Conservation (phyloP, 495 filamentous ascomycete genomes). For the Aspergillus cavernicola region DNA sequence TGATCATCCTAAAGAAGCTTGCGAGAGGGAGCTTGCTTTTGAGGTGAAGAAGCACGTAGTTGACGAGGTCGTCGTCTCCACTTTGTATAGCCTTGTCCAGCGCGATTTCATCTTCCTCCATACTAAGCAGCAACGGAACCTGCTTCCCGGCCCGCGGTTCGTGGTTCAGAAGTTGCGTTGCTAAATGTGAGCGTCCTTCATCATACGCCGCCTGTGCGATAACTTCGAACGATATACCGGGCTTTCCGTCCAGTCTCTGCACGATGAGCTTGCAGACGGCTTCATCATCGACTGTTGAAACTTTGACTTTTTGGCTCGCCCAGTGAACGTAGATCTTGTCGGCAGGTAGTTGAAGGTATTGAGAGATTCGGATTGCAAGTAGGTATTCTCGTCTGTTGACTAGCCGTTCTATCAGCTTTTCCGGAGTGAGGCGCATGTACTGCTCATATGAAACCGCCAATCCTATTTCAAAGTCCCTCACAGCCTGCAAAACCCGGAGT, state of each 20-base stretch:
- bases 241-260: conserved; percentile 77
- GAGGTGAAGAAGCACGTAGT: conserved; percentile 82
- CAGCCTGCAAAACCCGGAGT: conserved; percentile 85
- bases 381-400: conserved; percentile 89
- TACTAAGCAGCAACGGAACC: conserved; percentile 87
- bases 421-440: conserved; percentile 80
- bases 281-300: conserved; percentile 81
- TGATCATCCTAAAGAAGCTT: conserved; percentile 90
- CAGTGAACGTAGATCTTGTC: conserved; percentile 93
- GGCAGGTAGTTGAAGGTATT: conserved; percentile 80
- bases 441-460: conserved; percentile 91
- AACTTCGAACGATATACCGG: conserved; percentile 88
- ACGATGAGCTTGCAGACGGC: conserved; percentile 84
- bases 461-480: conserved; percentile 86
- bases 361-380: conserved; percentile 83
- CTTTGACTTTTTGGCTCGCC: conserved; percentile 89
- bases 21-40: conserved; percentile 88
- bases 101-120: conserved; percentile 94
- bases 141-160: conserved; percentile 92
- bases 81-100: conserved; percentile 96
- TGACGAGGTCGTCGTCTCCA: conserved; percentile 88
- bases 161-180: conserved; percentile 86
- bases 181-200: conserved; percentile 81
- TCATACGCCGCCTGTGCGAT: conserved; percentile 95
- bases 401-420: conserved; percentile 78